Base-by-base conservation (phyloP, 164 flowering plant species). In the Tinospora cordifolia region DNA sequence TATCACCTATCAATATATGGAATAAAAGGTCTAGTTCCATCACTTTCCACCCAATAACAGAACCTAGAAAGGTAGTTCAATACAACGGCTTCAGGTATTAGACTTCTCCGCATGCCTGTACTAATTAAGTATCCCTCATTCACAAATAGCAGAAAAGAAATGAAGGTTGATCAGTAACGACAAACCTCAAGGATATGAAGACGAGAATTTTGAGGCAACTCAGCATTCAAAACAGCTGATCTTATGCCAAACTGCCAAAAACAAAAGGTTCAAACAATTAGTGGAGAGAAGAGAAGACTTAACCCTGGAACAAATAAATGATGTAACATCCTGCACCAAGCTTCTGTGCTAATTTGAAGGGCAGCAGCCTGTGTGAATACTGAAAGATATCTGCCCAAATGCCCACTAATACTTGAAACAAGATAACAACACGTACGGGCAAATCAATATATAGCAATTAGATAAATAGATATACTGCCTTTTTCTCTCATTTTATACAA, bases 201-300 rank as follows among this genome's bases (percentile, higher is more conserved):
- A 49, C 97, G 93, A 41, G 99, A 94, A 85, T 92, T 94, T 68
- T 92, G 97, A 7, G 97, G 97, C 84, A 94, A 85, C 79, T 94
- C 99, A 62, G 95, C 90, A 86, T 92, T 92, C 72, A 94, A 78
- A 66, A 94, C 87, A 49, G 93, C 97, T 74, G 95, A 83, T 74
- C 81, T 88, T 68, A 94, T 86, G 41, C 89, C 95, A 85, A 94
- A 94, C 99, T 94, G 92, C 30, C 71, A 79, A 4, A 72, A 67
- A 72, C 11, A 71, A 26, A 13, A 69, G 11, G 60, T 7, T 15
- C 11, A 3, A 44, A 49, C 51, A 65, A 21, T 44, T 57, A 9
- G 41, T 3, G 65, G 51, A 44, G 46, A 22, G 25, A 60, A 62
- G 25, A 1, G 7, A 12, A 3, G 26, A 22, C 10, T 21, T 22